A percentile compares a stretch with the other conserved stretches of the same genome.
phyloP scores from a whole-genome alignment of 768 basidiomycete species.

The Lentinula sp. region DNA sequence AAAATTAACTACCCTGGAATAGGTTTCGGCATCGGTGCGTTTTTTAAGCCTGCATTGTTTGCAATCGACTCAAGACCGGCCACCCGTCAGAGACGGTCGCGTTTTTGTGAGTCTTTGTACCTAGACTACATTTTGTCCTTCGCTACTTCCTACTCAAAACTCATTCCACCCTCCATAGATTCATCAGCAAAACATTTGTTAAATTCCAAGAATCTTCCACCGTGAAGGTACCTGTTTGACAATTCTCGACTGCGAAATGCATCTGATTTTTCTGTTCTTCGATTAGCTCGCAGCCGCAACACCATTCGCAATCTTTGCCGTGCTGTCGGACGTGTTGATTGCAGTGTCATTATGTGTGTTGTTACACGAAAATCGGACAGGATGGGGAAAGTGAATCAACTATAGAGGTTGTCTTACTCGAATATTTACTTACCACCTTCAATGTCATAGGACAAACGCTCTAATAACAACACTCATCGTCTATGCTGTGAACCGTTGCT shows the following conservation, averaged over 20 bases:
- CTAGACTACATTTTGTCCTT: too few relatives aligned
- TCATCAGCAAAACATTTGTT: constrained; percentile 27
- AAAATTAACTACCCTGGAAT: constrained; percentile 7
- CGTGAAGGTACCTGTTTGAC: constrained; percentile 22
- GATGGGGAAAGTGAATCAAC: constrained; percentile 22
- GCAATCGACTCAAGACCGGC: background rate
- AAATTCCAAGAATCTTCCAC: constrained; percentile 19
- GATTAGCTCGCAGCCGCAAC: constrained; percentile 31
- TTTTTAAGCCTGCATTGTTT: constrained; percentile 16
- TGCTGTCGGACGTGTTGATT: constrained; percentile 39
- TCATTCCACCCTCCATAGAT: constrained; percentile 14
- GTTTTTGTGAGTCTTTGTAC: too few relatives aligned
- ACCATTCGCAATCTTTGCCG: constrained; percentile 38
- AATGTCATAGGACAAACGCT: constrained; percentile 28
- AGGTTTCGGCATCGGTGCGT: constrained; percentile 31
- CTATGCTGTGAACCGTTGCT: constrained; percentile 44
- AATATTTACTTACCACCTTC: too few relatives aligned
- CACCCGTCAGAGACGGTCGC: too few relatives aligned
- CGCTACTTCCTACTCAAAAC: too few relatives aligned
- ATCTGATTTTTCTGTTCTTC: too few relatives aligned
- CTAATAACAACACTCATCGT: constrained; percentile 37
- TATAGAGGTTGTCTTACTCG: background rate
- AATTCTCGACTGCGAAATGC: too few relatives aligned
- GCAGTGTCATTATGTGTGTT: constrained; percentile 35
- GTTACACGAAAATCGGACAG: constrained; percentile 32